Base-by-base conservation (phyloP, 768 basidiomycete genomes). In the Pholiota conissans region DNA sequence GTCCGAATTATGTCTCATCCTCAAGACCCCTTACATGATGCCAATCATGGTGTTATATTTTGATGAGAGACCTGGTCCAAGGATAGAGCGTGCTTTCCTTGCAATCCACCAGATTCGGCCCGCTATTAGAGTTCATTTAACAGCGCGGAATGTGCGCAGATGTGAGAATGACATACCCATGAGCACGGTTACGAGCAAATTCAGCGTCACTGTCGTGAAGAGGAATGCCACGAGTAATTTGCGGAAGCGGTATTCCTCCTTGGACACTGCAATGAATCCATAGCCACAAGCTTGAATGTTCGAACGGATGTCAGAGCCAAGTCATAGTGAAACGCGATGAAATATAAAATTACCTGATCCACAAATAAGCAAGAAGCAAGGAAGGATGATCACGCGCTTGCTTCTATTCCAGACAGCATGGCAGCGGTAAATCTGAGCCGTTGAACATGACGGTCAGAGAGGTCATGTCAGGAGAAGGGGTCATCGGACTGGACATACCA, bases 71-170 rank as follows among this genome's bases (percentile, higher is more conserved):
- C 63, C 64, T 18, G 68, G 62, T 11, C 67, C 64, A 20, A 72
- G 60, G 48, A 69, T 63, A 40, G 59, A 39, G 30, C 61, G 63
- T 27, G 67, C 61, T 26, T 69, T 68, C 53, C 66, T 64, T 56
- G 63, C 63, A 51, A 71, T 69, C 69, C 67, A 72, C 69, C 69
- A 72, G 26, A 71, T 70, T 24, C 69, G 66, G 42, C 65, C 67
- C 48, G 69, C 71, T 72, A 57, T 39, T 54, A 39, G 27, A 49
- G 35, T 39, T 49, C 32, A 56, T 37, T 35, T 46, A 49, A 51
- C 56, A 56, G 53, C 58, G 42, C 49, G 47, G 40, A 49, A 55
- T 32, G 49, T 28, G 8, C 22, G 48, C 28, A 57, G 16, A 49
- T 59, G 60, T 63, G 65, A 58, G 61, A 61, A 56, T 29, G 22